Evolutionary conservation across 768 basidiomycete species (phyloP), one percentile per base, ranked within the genome.

Genomic region (Hericium alpestre): DNA sequence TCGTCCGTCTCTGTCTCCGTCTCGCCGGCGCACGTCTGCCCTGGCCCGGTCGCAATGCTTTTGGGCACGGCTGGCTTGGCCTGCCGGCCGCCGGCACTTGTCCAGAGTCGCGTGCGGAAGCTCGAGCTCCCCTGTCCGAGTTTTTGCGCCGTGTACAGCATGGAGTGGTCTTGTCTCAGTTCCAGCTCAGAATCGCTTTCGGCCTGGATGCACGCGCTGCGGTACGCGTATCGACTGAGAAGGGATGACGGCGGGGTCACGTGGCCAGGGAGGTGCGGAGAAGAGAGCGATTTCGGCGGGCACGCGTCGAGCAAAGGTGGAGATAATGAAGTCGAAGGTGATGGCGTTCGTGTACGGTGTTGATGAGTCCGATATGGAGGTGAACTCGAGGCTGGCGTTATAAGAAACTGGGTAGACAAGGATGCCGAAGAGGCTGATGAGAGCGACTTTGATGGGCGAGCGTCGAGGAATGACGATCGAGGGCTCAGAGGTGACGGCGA

Each of bases 1-100:
- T 89, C 87, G 63, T 89, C 87, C 12, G 79, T 75, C 65, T 90
- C 87, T 0, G 87, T 88, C 65, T 90, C 87, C 0, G 87, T 88
- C 70, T 89, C 87, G 7, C 85, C 85, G 25, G 84, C 85, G 59
- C 86, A 82, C 41, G 72, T 64, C 55, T 73, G 72, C 2, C 77
- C 84, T 16, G 79, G 80, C 0, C 79, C 73, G 0, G 86, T 88
- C n/a, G 79, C 84, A 63, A 88, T 87, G 57, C 57, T 54, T 55
- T 63, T 63, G 22, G 57, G 43, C 18, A 56, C 49, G 1, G 41
- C 58, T n/a, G 52, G 15, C 49, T 51, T 51, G 22, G 49, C 20
- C 2, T 11, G 20, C 3, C 27, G 25, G 20, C 20, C 49, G 9
- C 23, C 22, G 1, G 32, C 32, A 15, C 43, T 46, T n/a, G 43